A percentile compares a stretch with the other conserved stretches of the same genome.
These are phyloP conservation scores for Vigna trinervia DNA, from an alignment of 306 rosid species.

Conservation along the genomic window DNA sequence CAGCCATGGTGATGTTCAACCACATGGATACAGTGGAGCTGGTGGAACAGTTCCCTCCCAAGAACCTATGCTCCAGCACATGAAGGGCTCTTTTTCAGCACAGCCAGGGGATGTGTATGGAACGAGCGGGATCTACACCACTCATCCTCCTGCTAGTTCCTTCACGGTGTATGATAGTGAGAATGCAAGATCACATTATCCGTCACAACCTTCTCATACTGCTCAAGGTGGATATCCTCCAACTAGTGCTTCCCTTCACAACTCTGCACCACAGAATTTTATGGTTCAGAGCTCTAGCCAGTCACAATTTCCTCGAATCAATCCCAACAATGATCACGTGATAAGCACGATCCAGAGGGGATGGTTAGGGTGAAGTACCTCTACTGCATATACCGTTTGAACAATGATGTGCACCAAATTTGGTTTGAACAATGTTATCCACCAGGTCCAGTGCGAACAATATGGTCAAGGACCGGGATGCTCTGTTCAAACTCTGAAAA, in stretches of 20 bases:
- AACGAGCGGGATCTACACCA: conserved; percentile 53
- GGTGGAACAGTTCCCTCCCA: conserved; percentile 68
- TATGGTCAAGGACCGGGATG: conserved; percentile 29
- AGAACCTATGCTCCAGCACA: conserved; percentile 71
- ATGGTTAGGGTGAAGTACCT: conserved; percentile 64
- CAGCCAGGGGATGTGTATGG: conserved; percentile 65
- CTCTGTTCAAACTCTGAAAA: conserved; percentile 1
- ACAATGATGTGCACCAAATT: conserved; percentile 8
- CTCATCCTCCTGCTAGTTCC: conserved; percentile 64
- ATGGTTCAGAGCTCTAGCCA: conserved; percentile 59
- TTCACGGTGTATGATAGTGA: conserved; percentile 75
- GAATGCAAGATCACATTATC: conserved; percentile 65
- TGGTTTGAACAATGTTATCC: conserved; percentile 17
- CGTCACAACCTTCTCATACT: conserved; percentile 64
- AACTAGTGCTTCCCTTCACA: conserved; percentile 62
- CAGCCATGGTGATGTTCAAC: conserved; percentile 56
- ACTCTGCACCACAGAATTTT: conserved; percentile 52
- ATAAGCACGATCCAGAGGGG: conserved; percentile 79
- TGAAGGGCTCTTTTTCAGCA: conserved; percentile 58
- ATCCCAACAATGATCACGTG: conserved; percentile 74
- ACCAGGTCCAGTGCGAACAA: conserved; percentile 20
- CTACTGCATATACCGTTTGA: conserved; percentile 22
- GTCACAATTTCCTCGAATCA: conserved; percentile 60
- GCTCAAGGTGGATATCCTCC: conserved; percentile 75
- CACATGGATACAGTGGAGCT: conserved; percentile 66